Conservation (phyloP, 1,139 yeast species). For the Suhomyces terraborum region DNA sequence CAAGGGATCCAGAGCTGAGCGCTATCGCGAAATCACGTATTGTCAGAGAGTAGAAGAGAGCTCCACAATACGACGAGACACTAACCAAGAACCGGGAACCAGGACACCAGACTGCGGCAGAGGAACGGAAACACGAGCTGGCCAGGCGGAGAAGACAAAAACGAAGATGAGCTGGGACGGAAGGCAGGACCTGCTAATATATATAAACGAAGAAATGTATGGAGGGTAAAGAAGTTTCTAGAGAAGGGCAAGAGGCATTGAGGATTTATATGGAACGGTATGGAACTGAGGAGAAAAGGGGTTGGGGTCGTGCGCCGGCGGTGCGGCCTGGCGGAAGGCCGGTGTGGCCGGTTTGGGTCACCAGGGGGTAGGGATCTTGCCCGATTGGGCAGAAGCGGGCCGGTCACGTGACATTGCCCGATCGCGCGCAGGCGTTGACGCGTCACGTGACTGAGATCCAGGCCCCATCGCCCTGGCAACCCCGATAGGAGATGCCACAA, state of each 20-base stretch:
- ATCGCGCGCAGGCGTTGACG: background rate
- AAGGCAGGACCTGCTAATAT: background rate
- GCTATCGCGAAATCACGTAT: too few species aligned
- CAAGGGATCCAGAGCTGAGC: too few species aligned
- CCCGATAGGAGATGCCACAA: background rate
- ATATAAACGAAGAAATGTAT: background rate
- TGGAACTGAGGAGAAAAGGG: conserved; percentile 14
- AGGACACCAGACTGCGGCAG: background rate
- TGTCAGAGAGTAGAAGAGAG: too few species aligned
- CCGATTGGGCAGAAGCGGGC: conserved; percentile 2
- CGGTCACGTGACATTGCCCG: conserved; percentile 3
- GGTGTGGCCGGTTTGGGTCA: conserved; percentile 4
- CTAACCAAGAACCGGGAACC: too few species aligned
- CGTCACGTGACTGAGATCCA: background rate
- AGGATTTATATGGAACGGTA: conserved; percentile 8
- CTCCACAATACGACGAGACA: background rate
- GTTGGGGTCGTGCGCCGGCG: conserved; percentile 10
- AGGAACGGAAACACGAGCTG: background rate
- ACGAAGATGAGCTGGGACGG: background rate
- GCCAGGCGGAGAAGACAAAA: background rate
- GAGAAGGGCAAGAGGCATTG: conserved; percentile 1
- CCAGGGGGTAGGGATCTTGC: conserved; percentile 2
- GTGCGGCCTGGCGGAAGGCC: conserved; percentile 1
- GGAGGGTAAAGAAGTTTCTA: background rate
- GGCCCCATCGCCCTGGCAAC: background rate